Base-by-base conservation (phyloP, 352 stramenopile species). In the Pythium rishiriense region DNA sequence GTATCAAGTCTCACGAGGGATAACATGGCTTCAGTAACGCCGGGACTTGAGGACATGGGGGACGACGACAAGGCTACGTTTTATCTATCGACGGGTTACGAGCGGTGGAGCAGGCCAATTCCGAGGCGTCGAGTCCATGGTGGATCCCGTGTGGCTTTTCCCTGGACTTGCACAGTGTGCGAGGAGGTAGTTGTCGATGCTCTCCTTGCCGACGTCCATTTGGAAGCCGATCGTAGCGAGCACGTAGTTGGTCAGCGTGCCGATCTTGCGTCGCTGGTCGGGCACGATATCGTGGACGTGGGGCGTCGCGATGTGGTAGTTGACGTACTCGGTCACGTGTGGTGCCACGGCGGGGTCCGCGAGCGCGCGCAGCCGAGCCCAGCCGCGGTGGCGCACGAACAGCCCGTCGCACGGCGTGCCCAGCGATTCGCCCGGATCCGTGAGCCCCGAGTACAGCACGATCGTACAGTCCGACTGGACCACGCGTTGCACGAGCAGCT, bases 211-310 rank as follows among this genome's bases (percentile, higher is more conserved):
- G 1, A 28, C 10, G 29, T 69, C 62, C 21, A 69, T 58, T 42
- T 64, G 47, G 42, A 61, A 42, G 8, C 17, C n/a, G 19, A 64
- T 29, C 5, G 55, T 61, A 22, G 62, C 37, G 26, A 59, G 54
- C 22, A 64, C 39, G 35, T 56, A 69, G 42, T 59, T 64, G 28
- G 55, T 64, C 21, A 69, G 48, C 8, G 50, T 49, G 1, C 39
- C 48, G 6, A 63, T 39, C 39, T 49, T 69, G 26, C 55, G 62
- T 29, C 50, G 48, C 24, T 60, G 62, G 49, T 69, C 62, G 1
- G 25, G 39, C 1, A 54, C 28, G 10, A 51, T n/a, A 42, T 47
- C 48, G 35, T 51, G 19, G 0, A 49, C 21, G 21, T 53, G 48
- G 1, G 62, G 62, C 9, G 22, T 53, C 4, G 55, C 48, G n/a